Evolutionary conservation across 148 eudicot species (phyloP).

Genomic region (Nepenthes gracilis): DNA sequence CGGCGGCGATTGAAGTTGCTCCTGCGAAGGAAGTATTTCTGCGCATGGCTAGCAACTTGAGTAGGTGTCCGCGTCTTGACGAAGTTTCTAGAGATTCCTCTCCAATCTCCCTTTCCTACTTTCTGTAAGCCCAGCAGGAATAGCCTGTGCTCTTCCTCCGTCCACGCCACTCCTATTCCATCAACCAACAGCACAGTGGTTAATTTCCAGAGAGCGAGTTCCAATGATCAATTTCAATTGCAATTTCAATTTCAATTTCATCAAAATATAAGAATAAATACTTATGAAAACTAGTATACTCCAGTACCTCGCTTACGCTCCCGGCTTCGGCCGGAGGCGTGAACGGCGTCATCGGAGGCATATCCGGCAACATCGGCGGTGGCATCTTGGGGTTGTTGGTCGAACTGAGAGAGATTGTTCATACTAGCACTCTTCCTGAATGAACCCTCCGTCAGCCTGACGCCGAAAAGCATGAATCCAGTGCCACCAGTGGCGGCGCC

Average conservation of each 20-base stretch:
- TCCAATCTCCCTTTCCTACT: conserved; percentile 89
- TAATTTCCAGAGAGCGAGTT: too few species aligned
- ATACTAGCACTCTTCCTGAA: conserved; percentile 63
- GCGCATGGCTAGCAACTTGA: conserved; percentile 93
- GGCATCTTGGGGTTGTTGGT: conserved; percentile 27
- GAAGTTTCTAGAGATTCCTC: conserved; percentile 68
- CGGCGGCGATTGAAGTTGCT: conserved; percentile 53
- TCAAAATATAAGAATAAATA: too few species aligned
- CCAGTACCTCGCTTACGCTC: conserved; percentile 70
- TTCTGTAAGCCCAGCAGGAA: conserved; percentile 56
- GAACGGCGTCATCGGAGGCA: conserved; percentile 72
- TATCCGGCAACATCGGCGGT: conserved; percentile 37
- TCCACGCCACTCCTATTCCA: conserved; percentile 64
- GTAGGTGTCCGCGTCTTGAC: conserved; percentile 88
- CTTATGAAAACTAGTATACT: too few species aligned
- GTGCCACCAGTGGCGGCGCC: neutral
- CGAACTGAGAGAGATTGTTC: conserved; percentile 64
- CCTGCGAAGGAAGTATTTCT: conserved; percentile 74
- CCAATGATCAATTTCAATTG: too few species aligned
- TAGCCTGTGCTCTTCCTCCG: conserved; percentile 64
- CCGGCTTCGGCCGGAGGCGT: conserved; percentile 41
- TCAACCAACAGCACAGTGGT: too few species aligned
- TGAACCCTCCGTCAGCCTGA: conserved; percentile 27
- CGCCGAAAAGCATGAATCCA: conserved; percentile 58
- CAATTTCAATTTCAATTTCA: too few species aligned